These are phyloP conservation scores for Moesziomyces parantarcticus DNA, from an alignment of 1,284 basidiomycete genomes.

Conservation along the genomic window DNA sequence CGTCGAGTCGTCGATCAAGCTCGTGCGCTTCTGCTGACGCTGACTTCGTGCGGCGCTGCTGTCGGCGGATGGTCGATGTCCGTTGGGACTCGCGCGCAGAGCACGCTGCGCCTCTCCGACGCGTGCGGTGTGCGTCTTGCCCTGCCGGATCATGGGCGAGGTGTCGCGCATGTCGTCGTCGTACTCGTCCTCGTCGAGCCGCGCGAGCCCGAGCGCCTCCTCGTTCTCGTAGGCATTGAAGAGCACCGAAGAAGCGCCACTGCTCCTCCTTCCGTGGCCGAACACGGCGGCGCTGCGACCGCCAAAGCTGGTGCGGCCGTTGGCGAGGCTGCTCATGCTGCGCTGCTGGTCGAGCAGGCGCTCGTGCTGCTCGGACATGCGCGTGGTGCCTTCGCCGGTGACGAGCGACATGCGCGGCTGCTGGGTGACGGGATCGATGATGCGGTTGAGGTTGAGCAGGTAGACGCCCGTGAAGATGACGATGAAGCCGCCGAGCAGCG, in stretches of 20 bases:
- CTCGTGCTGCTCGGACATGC: slow-evolving; percentile 55
- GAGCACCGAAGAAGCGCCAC: slow-evolving; percentile 48
- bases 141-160: slow-evolving; percentile 44
- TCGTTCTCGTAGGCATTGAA: slow-evolving; percentile 62
- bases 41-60: slow-evolving; percentile 17
- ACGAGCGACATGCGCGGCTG: slow-evolving; percentile 62
- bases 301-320: slow-evolving; percentile 32
- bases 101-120: not conserved
- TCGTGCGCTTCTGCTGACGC: slow-evolving; percentile 37
- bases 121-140: slow-evolving; percentile 20
- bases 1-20: slow-evolving; percentile 42
- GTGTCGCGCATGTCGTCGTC: slow-evolving; percentile 38
- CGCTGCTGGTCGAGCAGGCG: slow-evolving; percentile 52
- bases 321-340: slow-evolving; percentile 41
- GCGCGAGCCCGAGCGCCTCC: slow-evolving; percentile 55
- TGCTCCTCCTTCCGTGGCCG: slow-evolving; percentile 38
- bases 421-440: slow-evolving; percentile 58
- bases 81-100: slow-evolving; percentile 5
- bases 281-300: slow-evolving; percentile 32
- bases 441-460: slow-evolving; percentile 65
- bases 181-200: slow-evolving; percentile 55
- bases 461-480: slow-evolving; percentile 67
- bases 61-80: slow-evolving; percentile 16
- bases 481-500: slow-evolving; percentile 65
- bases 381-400: slow-evolving; percentile 59